These are phyloP conservation scores for Colletotrichum gloeosporioides DNA, from an alignment of 2,329 filamentous ascomycete genomes.

Conservation along the genomic window DNA sequence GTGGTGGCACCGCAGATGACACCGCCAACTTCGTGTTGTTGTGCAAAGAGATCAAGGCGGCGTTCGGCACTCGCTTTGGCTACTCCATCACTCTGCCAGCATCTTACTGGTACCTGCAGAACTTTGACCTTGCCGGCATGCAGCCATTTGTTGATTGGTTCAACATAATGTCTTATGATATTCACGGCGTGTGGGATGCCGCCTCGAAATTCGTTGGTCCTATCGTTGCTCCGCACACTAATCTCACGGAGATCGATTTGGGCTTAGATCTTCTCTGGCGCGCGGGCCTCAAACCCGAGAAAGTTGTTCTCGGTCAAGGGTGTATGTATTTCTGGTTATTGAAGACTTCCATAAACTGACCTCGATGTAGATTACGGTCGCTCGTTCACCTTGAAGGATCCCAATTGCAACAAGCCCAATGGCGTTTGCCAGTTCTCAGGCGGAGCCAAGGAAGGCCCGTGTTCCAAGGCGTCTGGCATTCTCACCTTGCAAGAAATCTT, in stretches of 20 bases:
- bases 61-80: not conserved
- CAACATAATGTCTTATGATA: constrained; percentile 26
- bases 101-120: constrained; percentile 16
- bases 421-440: constrained; percentile 25
- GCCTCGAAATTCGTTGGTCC: constrained; percentile 31
- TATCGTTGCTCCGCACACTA: constrained; percentile 45
- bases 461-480: constrained; percentile 24
- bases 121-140: not conserved
- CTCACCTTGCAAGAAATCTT: constrained; percentile 28
- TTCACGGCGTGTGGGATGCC: constrained; percentile 45
- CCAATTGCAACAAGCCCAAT: constrained; percentile 18
- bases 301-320: constrained; percentile 47
- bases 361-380: constrained; percentile 37
- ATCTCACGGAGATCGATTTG: constrained; percentile 51
- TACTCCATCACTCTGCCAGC: constrained; percentile 7
- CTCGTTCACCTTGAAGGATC: constrained; percentile 6
- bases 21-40: constrained; percentile 31
- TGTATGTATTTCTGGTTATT: constrained; percentile 27
- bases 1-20: constrained; percentile 38
- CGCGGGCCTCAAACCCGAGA: constrained; percentile 43
- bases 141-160: constrained; percentile 30
- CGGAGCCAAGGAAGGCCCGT: constrained; percentile 19
- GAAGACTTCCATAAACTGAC: not conserved
- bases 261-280: constrained; percentile 53
- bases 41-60: not conserved